Conservation (phyloP, 2,329 filamentous ascomycete species). For the Fusarium proliferatum region DNA sequence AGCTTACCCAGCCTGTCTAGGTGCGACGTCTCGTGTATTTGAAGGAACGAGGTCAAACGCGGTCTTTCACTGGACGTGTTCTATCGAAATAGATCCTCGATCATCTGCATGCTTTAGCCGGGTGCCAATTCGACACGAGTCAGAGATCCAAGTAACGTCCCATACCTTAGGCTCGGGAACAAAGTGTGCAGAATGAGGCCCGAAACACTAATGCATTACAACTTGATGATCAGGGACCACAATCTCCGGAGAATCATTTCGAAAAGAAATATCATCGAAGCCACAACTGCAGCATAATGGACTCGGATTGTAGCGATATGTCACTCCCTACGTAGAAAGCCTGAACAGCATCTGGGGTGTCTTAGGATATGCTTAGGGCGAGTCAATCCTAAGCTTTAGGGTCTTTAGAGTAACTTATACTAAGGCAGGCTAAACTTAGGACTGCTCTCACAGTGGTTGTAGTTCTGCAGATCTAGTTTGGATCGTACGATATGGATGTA, state of each 20-base stretch:
- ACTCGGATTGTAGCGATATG: not conserved
- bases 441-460: not conserved
- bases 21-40: not conserved
- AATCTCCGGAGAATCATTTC: not conserved
- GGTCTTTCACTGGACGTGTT: not conserved
- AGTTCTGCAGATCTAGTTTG: not conserved
- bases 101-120: not conserved
- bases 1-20: not conserved
- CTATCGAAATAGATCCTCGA: not conserved
- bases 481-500: not conserved
- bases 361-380: not conserved
- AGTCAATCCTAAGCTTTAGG: not conserved
- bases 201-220: constrained; percentile 6
- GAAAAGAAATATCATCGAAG: not conserved
- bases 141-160: not conserved
- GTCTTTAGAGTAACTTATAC: not conserved
- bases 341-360: not conserved
- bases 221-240: not conserved
- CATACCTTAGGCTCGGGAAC: not conserved
- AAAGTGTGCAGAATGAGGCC: constrained; percentile 2
- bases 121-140: constrained; percentile 2
- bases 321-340: not conserved
- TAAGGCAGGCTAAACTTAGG: not conserved
- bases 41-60: too few species aligned
- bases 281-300: too few species aligned